phyloP scores from a whole-genome alignment of 1,139 yeast species.

The Wickerhamomyces sp. region DNA sequence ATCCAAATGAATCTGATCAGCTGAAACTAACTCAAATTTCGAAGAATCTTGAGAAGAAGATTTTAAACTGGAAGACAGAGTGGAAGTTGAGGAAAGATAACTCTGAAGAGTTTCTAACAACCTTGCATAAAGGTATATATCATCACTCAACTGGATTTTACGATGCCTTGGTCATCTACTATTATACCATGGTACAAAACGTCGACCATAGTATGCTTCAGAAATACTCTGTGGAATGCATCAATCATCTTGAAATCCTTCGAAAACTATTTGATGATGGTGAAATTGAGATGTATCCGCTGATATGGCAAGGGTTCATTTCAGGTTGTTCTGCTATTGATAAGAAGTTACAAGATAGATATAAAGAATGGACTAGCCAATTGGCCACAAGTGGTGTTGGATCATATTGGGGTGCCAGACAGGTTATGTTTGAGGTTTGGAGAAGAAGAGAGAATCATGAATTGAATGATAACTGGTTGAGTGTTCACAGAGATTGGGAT shows the following conservation, averaged over 20 bases:
- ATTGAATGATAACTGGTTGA: conserved; percentile 67
- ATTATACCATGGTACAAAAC: conserved; percentile 59
- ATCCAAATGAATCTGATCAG: conserved; percentile 25
- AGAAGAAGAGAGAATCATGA: conserved; percentile 58
- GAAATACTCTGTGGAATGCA: conserved; percentile 53
- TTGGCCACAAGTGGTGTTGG: conserved; percentile 73
- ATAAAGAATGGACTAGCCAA: conserved; percentile 76
- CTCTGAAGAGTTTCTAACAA: conserved; percentile 36
- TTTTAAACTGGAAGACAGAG: conserved; percentile 64
- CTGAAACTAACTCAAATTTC: conserved; percentile 41
- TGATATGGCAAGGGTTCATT: conserved; percentile 86
- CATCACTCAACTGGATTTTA: conserved; percentile 82
- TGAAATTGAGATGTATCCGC: conserved; percentile 61
- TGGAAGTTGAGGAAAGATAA: conserved; percentile 28
- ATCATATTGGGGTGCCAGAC: conserved; percentile 82
- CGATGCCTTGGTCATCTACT: conserved; percentile 71
- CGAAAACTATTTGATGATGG: conserved; percentile 51
- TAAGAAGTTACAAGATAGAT: conserved; percentile 54
- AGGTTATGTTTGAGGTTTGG: conserved; percentile 86
- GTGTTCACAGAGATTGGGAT: conserved; percentile 79
- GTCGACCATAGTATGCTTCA: conserved; percentile 48
- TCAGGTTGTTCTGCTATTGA: conserved; percentile 82
- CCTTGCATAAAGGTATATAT: conserved; percentile 63
- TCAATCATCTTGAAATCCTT: conserved; percentile 61
- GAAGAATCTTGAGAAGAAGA: conserved; percentile 42